These are phyloP conservation scores for Backusella luteola DNA, from an alignment of 192 early-diverging fungal species.

Conservation along the genomic window DNA sequence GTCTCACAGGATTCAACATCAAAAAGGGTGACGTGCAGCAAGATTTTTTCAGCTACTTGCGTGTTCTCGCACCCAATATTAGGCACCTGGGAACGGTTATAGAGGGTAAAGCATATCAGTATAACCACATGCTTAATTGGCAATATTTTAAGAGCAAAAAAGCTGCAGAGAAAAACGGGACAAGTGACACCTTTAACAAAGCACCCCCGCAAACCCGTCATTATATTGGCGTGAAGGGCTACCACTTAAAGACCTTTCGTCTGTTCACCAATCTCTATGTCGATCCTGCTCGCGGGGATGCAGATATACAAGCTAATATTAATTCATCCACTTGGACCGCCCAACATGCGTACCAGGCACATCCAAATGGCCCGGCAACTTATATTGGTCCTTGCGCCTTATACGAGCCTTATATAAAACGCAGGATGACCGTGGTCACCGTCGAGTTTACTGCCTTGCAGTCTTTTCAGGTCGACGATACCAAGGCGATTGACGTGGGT, in stretches of 20 bases:
- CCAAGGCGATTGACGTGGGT: not conserved
- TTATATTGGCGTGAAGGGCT: not conserved
- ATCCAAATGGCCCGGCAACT: not conserved
- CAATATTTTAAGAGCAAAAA: not conserved
- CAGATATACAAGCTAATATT: not conserved
- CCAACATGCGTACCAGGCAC: not conserved
- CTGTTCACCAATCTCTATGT: not conserved
- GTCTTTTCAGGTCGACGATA: not conserved
- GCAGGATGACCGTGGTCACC: not conserved
- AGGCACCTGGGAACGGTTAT: not conserved
- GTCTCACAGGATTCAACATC: not conserved
- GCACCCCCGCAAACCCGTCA: not conserved
- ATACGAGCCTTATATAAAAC: not conserved
- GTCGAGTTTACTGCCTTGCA: not conserved
- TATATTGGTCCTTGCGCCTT: not conserved
- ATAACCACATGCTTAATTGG: not conserved
- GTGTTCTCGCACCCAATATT: not conserved
- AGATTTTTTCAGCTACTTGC: not conserved
- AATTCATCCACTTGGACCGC: no score
- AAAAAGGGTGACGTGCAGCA: not conserved
- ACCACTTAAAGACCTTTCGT: not conserved
- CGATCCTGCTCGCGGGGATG: not conserved
- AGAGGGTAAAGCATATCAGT: not conserved
- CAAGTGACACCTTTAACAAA: not conserved
- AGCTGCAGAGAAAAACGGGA: not conserved